Evolutionary conservation across 2,329 filamentous ascomycete species (phyloP), one percentile per base, ranked within the genome.

Genomic region (Neofusicoccum kwambonambiense): DNA sequence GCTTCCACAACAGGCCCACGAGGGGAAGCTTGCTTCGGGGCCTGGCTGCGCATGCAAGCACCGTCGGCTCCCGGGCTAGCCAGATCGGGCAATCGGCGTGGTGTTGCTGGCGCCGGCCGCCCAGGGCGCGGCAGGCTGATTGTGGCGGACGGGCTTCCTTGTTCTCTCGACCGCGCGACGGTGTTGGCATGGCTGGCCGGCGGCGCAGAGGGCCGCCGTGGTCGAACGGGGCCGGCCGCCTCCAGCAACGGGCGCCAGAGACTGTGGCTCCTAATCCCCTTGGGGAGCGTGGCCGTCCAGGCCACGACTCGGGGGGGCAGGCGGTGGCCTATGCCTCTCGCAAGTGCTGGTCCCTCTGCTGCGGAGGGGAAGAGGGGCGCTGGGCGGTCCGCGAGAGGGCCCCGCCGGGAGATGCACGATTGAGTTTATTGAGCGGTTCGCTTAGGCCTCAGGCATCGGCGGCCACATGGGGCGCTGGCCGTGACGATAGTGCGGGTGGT

Each of bases 381-480:
- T 3, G 3, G 37, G 39, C 44, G 52, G 52, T 11, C 54, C 54
- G 54, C 44, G 54, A 13, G 19, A 17, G 7, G 3, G 54, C 54
- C 41, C 41, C 8, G 56, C 41, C 56, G 56, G 56, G 56, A 60
- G 56, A 60, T 60, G 56, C 56, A 60, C 56, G 56, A 60, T 47
- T 60, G 56, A 60, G 56, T 60, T 60, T 60, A 60, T 60, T 35
- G 56, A 45, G 56, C 56, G 56, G 56, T 60, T 60, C 56, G 56
- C 56, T 60, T 60, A 47, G 35, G 39, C 39, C 19, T 44, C 52
- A 34, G 52, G 52, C 52, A 42, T 17, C 15, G 3, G 34, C 17
- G 13, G 39, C 34, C 13, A 13, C n/a, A 31, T 6, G 9, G 4
- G 15, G 11, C 47, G 22, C 47, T 11, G 9, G 34, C 3, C 4